Conservation (phyloP, 805 yeast species). For the Saccharomycopsis babjevae region DNA sequence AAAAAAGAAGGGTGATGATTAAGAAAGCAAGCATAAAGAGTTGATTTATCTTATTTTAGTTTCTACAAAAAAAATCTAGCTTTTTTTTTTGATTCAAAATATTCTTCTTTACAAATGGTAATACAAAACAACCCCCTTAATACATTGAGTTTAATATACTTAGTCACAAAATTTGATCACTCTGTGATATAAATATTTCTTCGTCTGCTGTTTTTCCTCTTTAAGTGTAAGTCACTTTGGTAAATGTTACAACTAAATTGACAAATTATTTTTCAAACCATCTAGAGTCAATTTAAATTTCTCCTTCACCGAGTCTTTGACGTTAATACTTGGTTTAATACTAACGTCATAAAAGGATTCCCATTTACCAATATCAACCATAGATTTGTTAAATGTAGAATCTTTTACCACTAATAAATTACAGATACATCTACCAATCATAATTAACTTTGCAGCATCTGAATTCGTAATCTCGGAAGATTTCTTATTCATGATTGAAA, state of each 20-base stretch:
- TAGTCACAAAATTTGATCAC: too few relatives aligned
- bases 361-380: constrained; percentile 4
- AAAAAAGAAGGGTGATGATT: not conserved
- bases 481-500: constrained; percentile 2
- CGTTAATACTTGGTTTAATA: constrained; percentile 1
- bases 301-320: constrained; percentile 15
- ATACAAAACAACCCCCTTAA: too few relatives aligned
- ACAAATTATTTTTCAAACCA: constrained; percentile 11
- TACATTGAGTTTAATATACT: too few relatives aligned
- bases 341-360: constrained; percentile 4
- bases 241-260: not conserved
- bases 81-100: too few relatives aligned
- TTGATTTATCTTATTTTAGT: too few relatives aligned
- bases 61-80: too few relatives aligned
- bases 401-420: constrained; percentile 10
- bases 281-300: constrained; percentile 13
- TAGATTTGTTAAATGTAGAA: not conserved
- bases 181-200: too few relatives aligned
- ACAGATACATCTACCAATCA: constrained; percentile 16
- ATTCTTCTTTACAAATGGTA: too few relatives aligned
- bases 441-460: constrained; percentile 13
- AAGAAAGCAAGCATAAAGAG: too few relatives aligned
- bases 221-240: not conserved
- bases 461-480: not conserved
- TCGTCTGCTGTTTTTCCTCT: not conserved